Evolutionary conservation across 768 basidiomycete species (phyloP).

Genomic region (Serendipita sp.): DNA sequence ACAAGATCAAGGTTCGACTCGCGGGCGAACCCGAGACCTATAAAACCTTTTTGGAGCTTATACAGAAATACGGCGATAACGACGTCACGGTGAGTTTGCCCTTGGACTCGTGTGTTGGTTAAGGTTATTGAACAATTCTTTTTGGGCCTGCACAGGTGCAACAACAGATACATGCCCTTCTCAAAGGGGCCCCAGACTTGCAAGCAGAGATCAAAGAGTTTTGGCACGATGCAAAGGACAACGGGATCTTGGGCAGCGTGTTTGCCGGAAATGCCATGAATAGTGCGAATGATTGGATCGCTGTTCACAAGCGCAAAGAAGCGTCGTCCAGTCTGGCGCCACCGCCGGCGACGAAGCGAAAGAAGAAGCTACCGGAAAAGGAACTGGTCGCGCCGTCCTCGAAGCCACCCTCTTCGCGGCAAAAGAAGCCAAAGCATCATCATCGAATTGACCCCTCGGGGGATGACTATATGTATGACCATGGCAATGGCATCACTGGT

Average conservation of each 20-base stretch:
- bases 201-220: constrained; percentile 27
- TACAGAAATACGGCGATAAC: constrained; percentile 68
- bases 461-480: constrained; percentile 23
- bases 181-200: constrained; percentile 68
- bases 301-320: neutral
- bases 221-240: constrained; percentile 11
- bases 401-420: neutral
- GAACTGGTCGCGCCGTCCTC: neutral
- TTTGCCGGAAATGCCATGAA: neutral
- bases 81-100: neutral
- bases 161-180: constrained; percentile 62
- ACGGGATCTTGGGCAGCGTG: neutral
- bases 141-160: constrained; percentile 38
- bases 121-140: constrained; percentile 13
- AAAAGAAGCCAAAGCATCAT: constrained; percentile 17
- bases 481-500: constrained; percentile 7
- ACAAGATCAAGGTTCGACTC: constrained; percentile 94
- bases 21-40: constrained; percentile 81
- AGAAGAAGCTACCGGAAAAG: neutral
- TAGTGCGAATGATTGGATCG: constrained; percentile 24
- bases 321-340: constrained; percentile 23
- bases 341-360: constrained; percentile 8
- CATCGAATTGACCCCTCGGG: constrained; percentile 21
- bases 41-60: constrained; percentile 76
- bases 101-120: neutral